A percentile compares a stretch with the other conserved stretches of the same genome.
These are phyloP conservation scores for Magnusiomyces paraingens DNA, from an alignment of 1,139 yeast genomes.

Conservation along the genomic window DNA sequence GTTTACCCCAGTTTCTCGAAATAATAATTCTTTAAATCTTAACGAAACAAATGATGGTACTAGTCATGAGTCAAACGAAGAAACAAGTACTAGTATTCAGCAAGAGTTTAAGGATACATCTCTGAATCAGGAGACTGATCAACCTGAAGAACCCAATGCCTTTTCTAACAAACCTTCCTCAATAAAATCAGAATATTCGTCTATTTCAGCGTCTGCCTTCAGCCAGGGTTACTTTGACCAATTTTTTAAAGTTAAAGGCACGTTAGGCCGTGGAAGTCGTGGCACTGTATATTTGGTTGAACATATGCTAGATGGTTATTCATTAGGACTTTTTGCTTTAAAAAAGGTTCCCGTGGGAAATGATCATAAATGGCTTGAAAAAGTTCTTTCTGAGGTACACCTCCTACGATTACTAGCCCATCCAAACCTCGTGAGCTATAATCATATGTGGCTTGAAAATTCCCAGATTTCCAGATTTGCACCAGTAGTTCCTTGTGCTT, in stretches of 20 bases:
- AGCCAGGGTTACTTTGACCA: conserved; percentile 67
- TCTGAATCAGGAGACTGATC: neutral
- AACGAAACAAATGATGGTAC: neutral
- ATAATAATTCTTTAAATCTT: conserved; percentile 10
- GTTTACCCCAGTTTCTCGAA: neutral
- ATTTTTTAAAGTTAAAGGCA: conserved; percentile 50
- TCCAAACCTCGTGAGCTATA: conserved; percentile 69
- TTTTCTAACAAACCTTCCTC: neutral
- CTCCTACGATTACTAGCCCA: conserved; percentile 47
- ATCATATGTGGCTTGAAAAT: conserved; percentile 87
- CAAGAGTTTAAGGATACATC: neutral
- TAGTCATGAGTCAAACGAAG: neutral
- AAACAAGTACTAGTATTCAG: neutral
- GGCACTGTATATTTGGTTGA: conserved; percentile 81
- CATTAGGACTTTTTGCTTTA: conserved; percentile 73
- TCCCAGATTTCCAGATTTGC: conserved; percentile 54
- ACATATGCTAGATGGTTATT: conserved; percentile 63
- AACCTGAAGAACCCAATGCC: neutral
- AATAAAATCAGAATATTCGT: conserved; percentile 8
- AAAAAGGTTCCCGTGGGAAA: conserved; percentile 82
- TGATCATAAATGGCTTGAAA: conserved; percentile 57
- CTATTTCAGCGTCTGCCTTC: conserved; percentile 37
- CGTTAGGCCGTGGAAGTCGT: conserved; percentile 74
- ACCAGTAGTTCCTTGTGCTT: conserved; percentile 71
- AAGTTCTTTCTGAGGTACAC: conserved; percentile 71